Percentiles rank a stretch among this genome's conserved stretches.
These are phyloP conservation scores for Anisodus acutangulus DNA, from an alignment of 257 asterid species.

Conservation along the genomic window DNA sequence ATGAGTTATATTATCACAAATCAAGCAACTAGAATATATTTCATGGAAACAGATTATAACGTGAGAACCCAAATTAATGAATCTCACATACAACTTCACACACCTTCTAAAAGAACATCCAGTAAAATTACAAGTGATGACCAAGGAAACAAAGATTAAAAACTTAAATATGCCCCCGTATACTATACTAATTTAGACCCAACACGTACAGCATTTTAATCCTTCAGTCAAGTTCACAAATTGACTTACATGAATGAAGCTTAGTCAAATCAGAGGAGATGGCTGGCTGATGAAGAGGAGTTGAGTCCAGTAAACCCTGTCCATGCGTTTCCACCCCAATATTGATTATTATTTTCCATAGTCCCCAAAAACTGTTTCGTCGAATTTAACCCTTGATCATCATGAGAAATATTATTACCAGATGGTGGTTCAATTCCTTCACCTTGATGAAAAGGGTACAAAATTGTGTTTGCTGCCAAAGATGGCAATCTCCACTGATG, in stretches of 20 bases:
- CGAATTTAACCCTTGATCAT: conserved; percentile 33
- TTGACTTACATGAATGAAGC: conserved; percentile 13
- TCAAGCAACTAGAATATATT: background rate
- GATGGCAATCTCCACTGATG: conserved; percentile 42
- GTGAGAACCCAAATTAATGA: conserved; percentile 6
- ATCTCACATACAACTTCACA: conserved; percentile 22
- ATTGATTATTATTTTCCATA: conserved; percentile 39
- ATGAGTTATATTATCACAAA: background rate
- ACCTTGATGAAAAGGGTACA: conserved; percentile 36
- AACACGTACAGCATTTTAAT: conserved; percentile 16
- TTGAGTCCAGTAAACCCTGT: conserved; percentile 48
- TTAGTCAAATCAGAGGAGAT: conserved; percentile 37
- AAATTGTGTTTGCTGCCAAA: conserved; percentile 33
- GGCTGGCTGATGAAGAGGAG: conserved; percentile 43
- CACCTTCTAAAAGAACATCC: conserved; percentile 20
- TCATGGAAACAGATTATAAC: conserved; percentile 15
- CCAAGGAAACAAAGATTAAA: background rate
- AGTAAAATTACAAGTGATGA: conserved; percentile 4
- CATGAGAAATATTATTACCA: conserved; percentile 21
- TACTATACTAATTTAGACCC: conserved; percentile 16
- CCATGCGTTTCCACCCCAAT: conserved; percentile 48
- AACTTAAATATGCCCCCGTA: background rate
- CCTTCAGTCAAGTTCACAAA: conserved; percentile 16
- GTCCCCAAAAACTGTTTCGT: conserved; percentile 45
- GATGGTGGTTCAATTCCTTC: conserved; percentile 43